Evolutionary conservation across 352 stramenopile species (phyloP).

Genomic region (Saprolegnia parasitica): DNA sequence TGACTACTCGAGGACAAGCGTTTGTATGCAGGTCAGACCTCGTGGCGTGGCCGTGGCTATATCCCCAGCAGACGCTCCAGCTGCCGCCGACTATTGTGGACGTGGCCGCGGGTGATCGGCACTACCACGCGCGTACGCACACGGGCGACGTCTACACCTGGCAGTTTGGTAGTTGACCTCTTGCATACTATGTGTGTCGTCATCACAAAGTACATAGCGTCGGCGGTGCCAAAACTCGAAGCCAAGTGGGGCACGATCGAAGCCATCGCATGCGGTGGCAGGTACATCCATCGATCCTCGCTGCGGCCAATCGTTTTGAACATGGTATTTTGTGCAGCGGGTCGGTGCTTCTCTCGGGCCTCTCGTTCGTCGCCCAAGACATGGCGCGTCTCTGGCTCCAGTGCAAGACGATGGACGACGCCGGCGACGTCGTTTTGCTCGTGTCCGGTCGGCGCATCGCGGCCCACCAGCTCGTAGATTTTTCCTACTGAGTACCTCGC

Average conservation of each 20-base stretch:
- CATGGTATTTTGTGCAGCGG: too few relatives aligned
- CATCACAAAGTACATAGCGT: not conserved
- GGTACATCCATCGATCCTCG: not conserved
- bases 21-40: not conserved
- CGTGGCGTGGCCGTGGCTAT: not conserved
- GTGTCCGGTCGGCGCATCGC: conserved; percentile 14
- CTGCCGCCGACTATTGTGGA: conserved; percentile 1
- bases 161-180: not conserved
- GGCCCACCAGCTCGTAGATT: conserved; percentile 28
- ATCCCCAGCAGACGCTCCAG: not conserved
- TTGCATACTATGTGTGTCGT: not conserved
- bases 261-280: not conserved
- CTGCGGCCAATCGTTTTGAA: too few relatives aligned
- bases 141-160: conserved; percentile 2
- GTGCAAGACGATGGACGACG: not conserved
- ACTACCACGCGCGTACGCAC: not conserved
- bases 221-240: not conserved
- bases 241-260: conserved; percentile 4
- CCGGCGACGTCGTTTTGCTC: conserved; percentile 15
- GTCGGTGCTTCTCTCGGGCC: not conserved
- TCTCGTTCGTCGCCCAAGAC: not conserved
- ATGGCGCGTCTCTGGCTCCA: not conserved
- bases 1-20: too few relatives aligned
- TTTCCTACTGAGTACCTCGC: not conserved
- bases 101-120: not conserved